Evolutionary conservation across 768 basidiomycete genomes (phyloP), one percentile per base, ranked within the genome.

Genomic region (Rhizopogon vulgaris): DNA sequence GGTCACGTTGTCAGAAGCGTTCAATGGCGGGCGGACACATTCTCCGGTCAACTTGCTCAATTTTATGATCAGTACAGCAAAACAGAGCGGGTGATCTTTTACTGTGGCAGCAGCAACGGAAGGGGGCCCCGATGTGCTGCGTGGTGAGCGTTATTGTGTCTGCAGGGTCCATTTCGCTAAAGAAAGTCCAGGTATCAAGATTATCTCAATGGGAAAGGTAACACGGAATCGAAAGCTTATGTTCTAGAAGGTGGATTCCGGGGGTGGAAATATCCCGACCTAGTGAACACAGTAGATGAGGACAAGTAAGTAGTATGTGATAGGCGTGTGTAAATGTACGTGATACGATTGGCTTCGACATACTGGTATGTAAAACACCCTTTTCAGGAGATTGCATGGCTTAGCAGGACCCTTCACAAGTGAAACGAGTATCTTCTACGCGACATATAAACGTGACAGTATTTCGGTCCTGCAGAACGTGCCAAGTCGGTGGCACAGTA

Each of bases 71-170:
- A 68, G 47, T 72, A 76, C 56, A 66, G 66, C 46, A 58, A 69
- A 22, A 73, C 68, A 0, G 57, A 65, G 9, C 63, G 66, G 11
- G 77, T 83, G 8, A 71, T 82, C 6, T 82, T 83, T 52, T 82
- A 82, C 52, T 82, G 78, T 51, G 65, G 70, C 38, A 76, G 76
- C 56, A 80, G 78, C 1, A 66, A 68, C 38, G 79, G 79, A 15
- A 68, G 81, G 27, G 80, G 70, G 1, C 78, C 80, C 14, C 69
- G 80, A 11, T 79, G 75, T 62, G 80, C 79, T 17, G 75, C 73
- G 62, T 83, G 79, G 82, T 80, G 61, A 30, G 69, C 22, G 28
- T 51, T 22, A 32, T n/a, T 4, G 32, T 34, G 1, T 24, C 18
- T 15, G 11, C 14, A 5, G 34, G 15, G 45, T 46, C 18, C 15